A percentile compares a stretch with the other conserved stretches of the same genome.
Conservation (phyloP, 306 rosid genomes). For the Quercus rubra region DNA sequence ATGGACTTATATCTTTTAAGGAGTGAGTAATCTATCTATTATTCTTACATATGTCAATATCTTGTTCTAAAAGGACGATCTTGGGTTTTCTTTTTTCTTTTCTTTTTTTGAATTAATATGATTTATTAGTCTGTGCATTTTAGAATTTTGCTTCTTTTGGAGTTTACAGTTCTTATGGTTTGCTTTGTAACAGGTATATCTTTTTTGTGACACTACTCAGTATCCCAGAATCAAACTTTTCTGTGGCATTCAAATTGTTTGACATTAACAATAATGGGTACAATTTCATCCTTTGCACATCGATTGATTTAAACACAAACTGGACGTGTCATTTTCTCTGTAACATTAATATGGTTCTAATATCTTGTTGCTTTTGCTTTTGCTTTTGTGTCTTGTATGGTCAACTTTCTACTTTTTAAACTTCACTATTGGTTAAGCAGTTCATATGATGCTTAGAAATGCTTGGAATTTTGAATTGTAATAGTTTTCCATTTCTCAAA, state of each 20-base stretch:
- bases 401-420: not conserved
- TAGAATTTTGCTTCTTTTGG: not conserved
- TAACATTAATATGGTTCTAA: not conserved
- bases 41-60: not conserved
- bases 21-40: conserved; percentile 53
- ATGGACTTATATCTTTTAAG: conserved; percentile 74
- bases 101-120: not conserved
- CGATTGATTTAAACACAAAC: not conserved
- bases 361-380: not conserved
- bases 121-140: not conserved
- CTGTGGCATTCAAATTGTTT: conserved; percentile 78
- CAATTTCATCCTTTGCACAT: conserved; percentile 25
- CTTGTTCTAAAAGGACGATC: not conserved
- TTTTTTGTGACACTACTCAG: conserved; percentile 83
- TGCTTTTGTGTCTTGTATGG: conserved; percentile 2
- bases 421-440: not conserved
- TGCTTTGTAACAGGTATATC: conserved; percentile 63
- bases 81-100: not conserved
- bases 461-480: not conserved
- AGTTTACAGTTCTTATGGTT: conserved; percentile 7
- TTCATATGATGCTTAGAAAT: not conserved
- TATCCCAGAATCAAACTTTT: conserved; percentile 85
- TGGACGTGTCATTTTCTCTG: conserved; percentile 5
- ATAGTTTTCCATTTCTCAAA: not conserved
- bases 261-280: conserved; percentile 72